phyloP scores from a whole-genome alignment of 169 alveolate species.

The Plasmodium yoelii region DNA sequence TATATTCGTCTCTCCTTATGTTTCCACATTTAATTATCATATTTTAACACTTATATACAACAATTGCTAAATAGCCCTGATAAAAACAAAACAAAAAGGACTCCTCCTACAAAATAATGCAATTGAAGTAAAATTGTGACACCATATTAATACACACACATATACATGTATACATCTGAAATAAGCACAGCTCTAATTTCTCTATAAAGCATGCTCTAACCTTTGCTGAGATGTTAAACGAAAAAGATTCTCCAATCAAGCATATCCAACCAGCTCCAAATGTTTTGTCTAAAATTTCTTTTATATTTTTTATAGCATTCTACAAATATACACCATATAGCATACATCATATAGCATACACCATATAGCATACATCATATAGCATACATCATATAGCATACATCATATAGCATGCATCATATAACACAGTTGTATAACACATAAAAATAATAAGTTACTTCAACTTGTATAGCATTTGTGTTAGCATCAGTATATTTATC shows the following conservation, averaged over 20 bases:
- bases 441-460: conserved; percentile 13
- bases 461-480: conserved; percentile 66
- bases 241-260: conserved; percentile 73
- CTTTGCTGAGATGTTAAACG: conserved; percentile 75
- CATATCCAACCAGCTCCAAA: conserved; percentile 76
- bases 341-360: too few relatives aligned
- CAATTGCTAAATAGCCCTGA: conserved; percentile 72
- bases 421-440: not conserved
- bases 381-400: too few relatives aligned
- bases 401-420: too few relatives aligned
- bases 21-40: not conserved
- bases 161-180: too few relatives aligned
- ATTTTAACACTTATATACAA: conserved; percentile 64
- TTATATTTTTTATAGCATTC: conserved; percentile 77
- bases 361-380: too few relatives aligned
- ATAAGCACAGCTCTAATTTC: too few relatives aligned
- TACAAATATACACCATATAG: too few relatives aligned
- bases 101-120: conserved; percentile 24
- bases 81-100: conserved; percentile 70
- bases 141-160: too few relatives aligned
- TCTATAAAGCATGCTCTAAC: not conserved
- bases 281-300: conserved; percentile 71
- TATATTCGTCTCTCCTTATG: not conserved
- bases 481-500: conserved; percentile 74
- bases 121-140: too few relatives aligned